Evolutionary conservation across 2,329 filamentous ascomycete genomes (phyloP).

Genomic region (Paecilomyces sp.): DNA sequence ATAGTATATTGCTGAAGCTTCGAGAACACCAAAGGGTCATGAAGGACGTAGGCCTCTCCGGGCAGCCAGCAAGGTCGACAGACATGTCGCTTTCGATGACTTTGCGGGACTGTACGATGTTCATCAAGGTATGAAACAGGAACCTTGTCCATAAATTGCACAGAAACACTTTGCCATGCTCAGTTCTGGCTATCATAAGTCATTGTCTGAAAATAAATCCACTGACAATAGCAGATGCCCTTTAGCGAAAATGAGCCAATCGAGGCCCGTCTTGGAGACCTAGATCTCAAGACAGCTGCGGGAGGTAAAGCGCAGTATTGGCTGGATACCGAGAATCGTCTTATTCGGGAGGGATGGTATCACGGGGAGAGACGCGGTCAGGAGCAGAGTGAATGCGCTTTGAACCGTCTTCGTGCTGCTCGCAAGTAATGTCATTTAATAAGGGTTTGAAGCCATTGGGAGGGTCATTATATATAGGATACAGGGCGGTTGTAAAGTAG

Average conservation of each 20-base stretch:
- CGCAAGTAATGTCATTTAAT: not conserved
- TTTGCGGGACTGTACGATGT: slow-evolving; percentile 70
- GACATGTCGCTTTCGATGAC: slow-evolving; percentile 69
- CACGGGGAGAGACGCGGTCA: slow-evolving; percentile 28
- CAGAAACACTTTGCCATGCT: not conserved
- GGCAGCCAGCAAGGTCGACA: slow-evolving; percentile 26
- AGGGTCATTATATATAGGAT: not conserved
- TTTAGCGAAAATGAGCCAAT: slow-evolving; percentile 21
- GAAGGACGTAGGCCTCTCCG: slow-evolving; percentile 27
- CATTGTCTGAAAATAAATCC: not conserved
- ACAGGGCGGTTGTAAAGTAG: slow-evolving; percentile 1
- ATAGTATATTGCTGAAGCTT: slow-evolving; percentile 27
- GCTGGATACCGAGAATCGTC: slow-evolving; percentile 53
- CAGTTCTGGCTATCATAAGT: not conserved
- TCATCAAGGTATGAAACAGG: slow-evolving; percentile 49
- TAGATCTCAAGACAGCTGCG: slow-evolving; percentile 66
- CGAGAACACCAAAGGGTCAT: slow-evolving; percentile 25
- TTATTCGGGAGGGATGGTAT: slow-evolving; percentile 67
- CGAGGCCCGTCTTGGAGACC: slow-evolving; percentile 59
- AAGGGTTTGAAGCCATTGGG: not conserved
- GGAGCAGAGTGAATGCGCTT: slow-evolving; percentile 23
- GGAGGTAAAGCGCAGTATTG: slow-evolving; percentile 62
- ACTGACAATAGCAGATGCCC: slow-evolving; percentile 21
- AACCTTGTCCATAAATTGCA: not conserved
- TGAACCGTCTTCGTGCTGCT: slow-evolving; percentile 13